Conservation (phyloP, 352 stramenopile species). For the Thraustotheca clavata region DNA sequence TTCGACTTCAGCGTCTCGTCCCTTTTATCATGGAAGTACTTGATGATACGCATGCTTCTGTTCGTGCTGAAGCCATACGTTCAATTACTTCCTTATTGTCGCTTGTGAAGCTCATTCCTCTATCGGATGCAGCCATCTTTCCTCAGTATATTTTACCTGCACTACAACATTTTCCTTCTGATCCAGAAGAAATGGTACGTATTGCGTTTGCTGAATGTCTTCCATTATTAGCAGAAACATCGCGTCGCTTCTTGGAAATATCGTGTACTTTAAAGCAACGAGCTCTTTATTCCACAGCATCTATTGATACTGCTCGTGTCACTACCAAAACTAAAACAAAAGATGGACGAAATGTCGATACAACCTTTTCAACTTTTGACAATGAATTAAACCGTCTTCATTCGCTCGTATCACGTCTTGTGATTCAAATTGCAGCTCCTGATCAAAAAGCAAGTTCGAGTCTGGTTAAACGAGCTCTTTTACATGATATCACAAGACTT, state of each 20-base stretch:
- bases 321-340: conserved; percentile 17
- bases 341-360: conserved; percentile 23
- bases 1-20: conserved; percentile 91
- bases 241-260: conserved; percentile 91
- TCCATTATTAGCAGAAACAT: conserved; percentile 87
- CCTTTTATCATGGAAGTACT: conserved; percentile 90
- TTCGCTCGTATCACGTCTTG: conserved; percentile 90
- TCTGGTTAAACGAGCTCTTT: conserved; percentile 90
- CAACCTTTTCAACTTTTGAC: conserved; percentile 86
- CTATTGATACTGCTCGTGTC: not conserved
- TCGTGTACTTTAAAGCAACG: conserved; percentile 80
- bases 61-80: conserved; percentile 85
- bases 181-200: conserved; percentile 89
- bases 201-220: conserved; percentile 94
- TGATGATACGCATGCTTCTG: conserved; percentile 84
- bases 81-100: conserved; percentile 86
- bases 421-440: conserved; percentile 88
- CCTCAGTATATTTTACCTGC: conserved; percentile 94
- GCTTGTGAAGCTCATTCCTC: conserved; percentile 86
- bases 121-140: conserved; percentile 95
- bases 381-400: conserved; percentile 88
- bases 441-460: conserved; percentile 87
- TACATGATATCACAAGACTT: conserved; percentile 91
- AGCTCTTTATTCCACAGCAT: conserved; percentile 4
- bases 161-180: conserved; percentile 82